Evolutionary conservation across 1,284 basidiomycete genomes (phyloP).

Genomic region (Lignosus rhinocerotis): DNA sequence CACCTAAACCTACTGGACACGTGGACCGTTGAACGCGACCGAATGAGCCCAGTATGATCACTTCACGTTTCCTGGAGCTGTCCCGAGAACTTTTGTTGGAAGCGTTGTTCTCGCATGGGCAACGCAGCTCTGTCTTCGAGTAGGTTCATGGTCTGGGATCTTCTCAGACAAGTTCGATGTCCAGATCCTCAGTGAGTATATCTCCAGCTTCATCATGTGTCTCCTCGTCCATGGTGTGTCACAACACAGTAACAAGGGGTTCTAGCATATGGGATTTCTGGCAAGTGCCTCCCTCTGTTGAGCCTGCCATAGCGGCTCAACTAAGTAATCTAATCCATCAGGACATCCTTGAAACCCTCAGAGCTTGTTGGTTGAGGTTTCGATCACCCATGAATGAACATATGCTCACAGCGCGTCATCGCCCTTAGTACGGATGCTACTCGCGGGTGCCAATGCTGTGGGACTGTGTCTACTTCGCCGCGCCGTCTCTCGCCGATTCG

Average conservation of each 20-base stretch:
- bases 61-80: conserved; percentile 83
- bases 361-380: no score
- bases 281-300: not conserved
- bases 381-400: not conserved
- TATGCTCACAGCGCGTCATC: not conserved
- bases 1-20: not conserved
- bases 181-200: conserved; percentile 56
- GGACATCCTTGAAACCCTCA: no score
- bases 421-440: conserved; percentile 62
- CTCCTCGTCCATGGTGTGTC: no score
- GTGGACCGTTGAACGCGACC: not conserved
- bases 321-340: no score
- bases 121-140: conserved; percentile 45
- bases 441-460: conserved; percentile 69
- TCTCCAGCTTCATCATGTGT: not conserved
- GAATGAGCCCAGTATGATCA: conserved; percentile 77
- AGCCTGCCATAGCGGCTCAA: not conserved
- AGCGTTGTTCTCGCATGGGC: conserved; percentile 63
- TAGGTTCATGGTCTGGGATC: conserved; percentile 43
- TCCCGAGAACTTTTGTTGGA: conserved; percentile 87
- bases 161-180: conserved; percentile 56
- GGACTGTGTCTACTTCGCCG: conserved; percentile 67
- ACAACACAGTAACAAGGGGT: no score
- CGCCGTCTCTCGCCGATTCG: conserved; percentile 65
- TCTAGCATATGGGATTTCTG: not conserved